Evolutionary conservation across 768 basidiomycete genomes (phyloP), one percentile per base, ranked within the genome.

Genomic region (Tricholoma matsutake): DNA sequence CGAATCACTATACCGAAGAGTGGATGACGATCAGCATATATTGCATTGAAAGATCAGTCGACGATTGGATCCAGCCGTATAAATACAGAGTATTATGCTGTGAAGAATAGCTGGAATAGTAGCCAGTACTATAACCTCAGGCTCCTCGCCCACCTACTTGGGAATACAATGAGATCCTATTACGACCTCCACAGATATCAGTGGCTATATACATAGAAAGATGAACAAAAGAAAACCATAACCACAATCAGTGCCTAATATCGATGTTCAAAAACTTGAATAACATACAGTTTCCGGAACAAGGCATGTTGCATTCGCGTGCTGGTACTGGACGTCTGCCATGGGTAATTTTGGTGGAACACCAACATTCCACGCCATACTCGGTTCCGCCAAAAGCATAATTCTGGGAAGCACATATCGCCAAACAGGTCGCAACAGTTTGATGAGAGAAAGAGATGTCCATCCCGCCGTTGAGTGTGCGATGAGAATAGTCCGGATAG

Each of bases 341-440:
- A 10, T 64, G 16, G 4, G 63, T 64, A 18, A 76, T 64, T 0
- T 64, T 61, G 18, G 68, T 64, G 1, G 68, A 65, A 51, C 73
- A 76, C 65, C 64, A 76, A 57, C 75, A 75, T 59, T 76, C 73
- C 0, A 62, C 59, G 9, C 73, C 70, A 52, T 73, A 75, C 56
- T 76, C 74, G 11, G 71, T 65, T 0, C 75, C 76, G 3, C 67
- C 73, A 52, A 68, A 76, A 1, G 57, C 32, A 47, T 71, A 76
- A 1, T 72, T 73, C 3, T 61, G 60, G 6, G 64, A 59, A 9
- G 65, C 54, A 53, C 75, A 78, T 11, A 60, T 67, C 3, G 71
- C 55, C 29, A 69, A 64, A 55, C 75, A 77, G 43, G 68, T 70
- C 13, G 62, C 39, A n/a, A 75, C 63, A 4, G 76, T 70, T 56